Evolutionary conservation across 148 eudicot genomes (phyloP).

Genomic region (Tetragonia tetragonoides): DNA sequence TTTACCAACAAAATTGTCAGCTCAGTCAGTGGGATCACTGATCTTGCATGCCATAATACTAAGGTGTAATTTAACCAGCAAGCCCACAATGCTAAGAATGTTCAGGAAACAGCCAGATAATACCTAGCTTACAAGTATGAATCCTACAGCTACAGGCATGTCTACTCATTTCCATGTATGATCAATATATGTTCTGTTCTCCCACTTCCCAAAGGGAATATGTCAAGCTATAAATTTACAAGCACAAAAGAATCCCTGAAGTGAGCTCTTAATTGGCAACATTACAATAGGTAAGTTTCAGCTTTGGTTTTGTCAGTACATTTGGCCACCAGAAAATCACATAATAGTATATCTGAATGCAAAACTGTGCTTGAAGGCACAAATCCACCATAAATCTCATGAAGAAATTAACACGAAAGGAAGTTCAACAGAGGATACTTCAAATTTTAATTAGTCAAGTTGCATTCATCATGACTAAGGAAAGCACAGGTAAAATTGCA

Average conservation of each 20-base stretch:
- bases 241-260: neutral
- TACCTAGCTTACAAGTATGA: neutral
- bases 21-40: neutral
- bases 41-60: neutral
- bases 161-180: neutral
- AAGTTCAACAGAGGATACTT: neutral
- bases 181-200: neutral
- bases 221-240: neutral
- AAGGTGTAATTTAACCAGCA: no score
- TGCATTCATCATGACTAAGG: neutral
- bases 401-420: neutral
- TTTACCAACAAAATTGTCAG: neutral
- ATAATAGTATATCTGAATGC: neutral
- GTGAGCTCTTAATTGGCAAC: neutral
- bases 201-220: neutral
- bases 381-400: neutral
- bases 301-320: neutral
- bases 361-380: neutral
- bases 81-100: neutral
- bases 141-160: neutral
- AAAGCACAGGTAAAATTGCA: no score
- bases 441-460: neutral
- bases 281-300: neutral
- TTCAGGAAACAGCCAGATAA: neutral
- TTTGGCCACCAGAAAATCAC: neutral